These are phyloP conservation scores for Kodamaea suecica DNA, from an alignment of 1,139 yeast species.

Conservation along the genomic window DNA sequence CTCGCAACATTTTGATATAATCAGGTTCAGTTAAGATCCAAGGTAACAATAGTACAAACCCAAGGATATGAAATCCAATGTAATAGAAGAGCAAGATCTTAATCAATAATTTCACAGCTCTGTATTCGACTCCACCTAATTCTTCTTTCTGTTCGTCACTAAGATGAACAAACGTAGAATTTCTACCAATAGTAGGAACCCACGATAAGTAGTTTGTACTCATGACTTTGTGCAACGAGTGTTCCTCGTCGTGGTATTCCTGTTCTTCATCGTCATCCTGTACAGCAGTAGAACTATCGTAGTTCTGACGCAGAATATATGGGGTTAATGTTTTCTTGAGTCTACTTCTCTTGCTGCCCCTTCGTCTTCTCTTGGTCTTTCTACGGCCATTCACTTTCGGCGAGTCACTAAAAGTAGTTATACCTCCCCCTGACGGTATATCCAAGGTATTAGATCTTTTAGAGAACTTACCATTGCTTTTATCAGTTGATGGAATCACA, in stretches of 20 bases:
- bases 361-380: conserved; percentile 8
- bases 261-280: conserved; percentile 19
- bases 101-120: conserved; percentile 77
- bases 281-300: conserved; percentile 8
- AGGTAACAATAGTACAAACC: conserved; percentile 56
- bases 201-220: conserved; percentile 75
- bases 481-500: conserved; percentile 33
- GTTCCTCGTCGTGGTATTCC: conserved; percentile 10
- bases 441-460: conserved; percentile 51
- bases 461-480: conserved; percentile 32
- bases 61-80: conserved; percentile 69
- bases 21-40: conserved; percentile 53
- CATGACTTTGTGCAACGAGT: conserved; percentile 26
- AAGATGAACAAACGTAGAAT: conserved; percentile 83
- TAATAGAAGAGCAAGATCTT: conserved; percentile 66
- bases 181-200: conserved; percentile 92
- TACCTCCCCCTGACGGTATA: conserved; percentile 18
- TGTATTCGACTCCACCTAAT: conserved; percentile 93
- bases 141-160: conserved; percentile 87
- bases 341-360: conserved; percentile 10
- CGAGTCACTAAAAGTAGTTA: background rate
- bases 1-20: conserved; percentile 43
- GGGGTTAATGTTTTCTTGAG: conserved; percentile 10
- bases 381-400: conserved; percentile 16
- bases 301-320: conserved; percentile 1